These are phyloP conservation scores for Magnolia kwangsiensis DNA, from an alignment of 164 flowering plant genomes.

Conservation along the genomic window DNA sequence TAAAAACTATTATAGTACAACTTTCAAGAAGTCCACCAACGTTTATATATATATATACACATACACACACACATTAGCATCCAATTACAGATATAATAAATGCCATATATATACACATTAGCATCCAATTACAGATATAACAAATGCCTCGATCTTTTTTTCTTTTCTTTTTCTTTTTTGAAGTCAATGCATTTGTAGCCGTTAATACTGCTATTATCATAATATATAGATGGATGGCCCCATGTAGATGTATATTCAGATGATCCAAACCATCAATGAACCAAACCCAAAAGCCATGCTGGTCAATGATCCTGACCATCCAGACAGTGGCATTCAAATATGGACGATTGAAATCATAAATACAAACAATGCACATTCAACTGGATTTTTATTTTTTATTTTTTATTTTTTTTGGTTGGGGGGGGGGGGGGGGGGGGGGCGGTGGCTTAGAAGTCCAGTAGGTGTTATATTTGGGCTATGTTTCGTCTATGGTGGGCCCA, in stretches of 20 bases:
- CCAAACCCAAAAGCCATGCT: background rate
- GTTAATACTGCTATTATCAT: background rate
- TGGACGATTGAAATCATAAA: background rate
- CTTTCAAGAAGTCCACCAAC: slow-evolving; percentile 8
- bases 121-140: background rate
- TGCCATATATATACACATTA: too few species aligned
- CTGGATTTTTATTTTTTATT: background rate
- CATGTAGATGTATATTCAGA: background rate
- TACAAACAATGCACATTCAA: background rate
- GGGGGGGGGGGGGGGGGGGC: too few species aligned
- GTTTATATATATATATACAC: background rate
- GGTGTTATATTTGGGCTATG: too few species aligned
- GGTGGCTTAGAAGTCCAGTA: too few species aligned
- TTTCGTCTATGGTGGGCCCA: too few species aligned
- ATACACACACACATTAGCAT: too few species aligned
- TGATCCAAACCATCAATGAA: background rate
- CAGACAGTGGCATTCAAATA: background rate
- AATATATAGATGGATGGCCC: background rate
- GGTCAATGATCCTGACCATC: background rate
- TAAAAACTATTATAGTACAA: background rate
- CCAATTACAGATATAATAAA: background rate
- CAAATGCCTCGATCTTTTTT: background rate
- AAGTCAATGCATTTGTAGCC: slow-evolving; percentile 3
- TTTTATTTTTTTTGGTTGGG: too few species aligned
- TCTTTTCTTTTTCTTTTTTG: background rate